Evolutionary conservation across 2,329 filamentous ascomycete genomes (phyloP).

Genomic region (Claviceps purpurea): DNA sequence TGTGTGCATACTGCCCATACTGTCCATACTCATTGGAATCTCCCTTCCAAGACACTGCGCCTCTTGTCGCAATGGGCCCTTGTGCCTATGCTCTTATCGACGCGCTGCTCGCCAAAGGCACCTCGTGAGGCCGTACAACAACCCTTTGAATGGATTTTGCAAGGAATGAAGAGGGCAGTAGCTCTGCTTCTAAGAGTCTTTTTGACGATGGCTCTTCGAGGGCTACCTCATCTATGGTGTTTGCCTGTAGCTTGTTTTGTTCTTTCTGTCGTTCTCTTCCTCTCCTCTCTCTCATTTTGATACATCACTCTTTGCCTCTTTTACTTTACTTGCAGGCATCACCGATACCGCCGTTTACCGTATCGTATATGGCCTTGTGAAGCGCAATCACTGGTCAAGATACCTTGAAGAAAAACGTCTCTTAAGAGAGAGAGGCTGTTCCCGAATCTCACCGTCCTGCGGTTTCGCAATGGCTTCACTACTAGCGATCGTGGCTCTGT

Average conservation of each 20-base stretch:
- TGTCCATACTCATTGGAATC: too few relatives aligned
- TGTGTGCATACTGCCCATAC: too few relatives aligned
- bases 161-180: slow-evolving; percentile 27
- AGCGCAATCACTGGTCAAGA: not conserved
- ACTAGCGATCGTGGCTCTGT: slow-evolving; percentile 13
- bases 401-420: not conserved
- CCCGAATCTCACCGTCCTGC: not conserved
- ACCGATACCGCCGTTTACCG: not conserved
- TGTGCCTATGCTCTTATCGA: slow-evolving; percentile 3
- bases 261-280: slow-evolving; percentile 1
- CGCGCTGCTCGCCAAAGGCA: not conserved
- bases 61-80: slow-evolving; percentile 17
- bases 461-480: slow-evolving; percentile 16
- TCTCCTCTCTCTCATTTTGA: slow-evolving; percentile 4
- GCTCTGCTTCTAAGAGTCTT: slow-evolving; percentile 17
- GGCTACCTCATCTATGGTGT: slow-evolving; percentile 3
- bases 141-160: slow-evolving; percentile 11
- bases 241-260: slow-evolving; percentile 1
- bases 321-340: not conserved
- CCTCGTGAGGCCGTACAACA: slow-evolving; percentile 5
- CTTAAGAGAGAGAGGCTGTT: not conserved
- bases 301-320: not conserved
- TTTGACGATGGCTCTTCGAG: slow-evolving; percentile 12
- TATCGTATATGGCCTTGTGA: slow-evolving; percentile 3
- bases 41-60: slow-evolving; percentile 18